These are phyloP conservation scores for Blastocladiella emersonii DNA, from an alignment of 371 early-diverging fungal genomes.

Conservation along the genomic window DNA sequence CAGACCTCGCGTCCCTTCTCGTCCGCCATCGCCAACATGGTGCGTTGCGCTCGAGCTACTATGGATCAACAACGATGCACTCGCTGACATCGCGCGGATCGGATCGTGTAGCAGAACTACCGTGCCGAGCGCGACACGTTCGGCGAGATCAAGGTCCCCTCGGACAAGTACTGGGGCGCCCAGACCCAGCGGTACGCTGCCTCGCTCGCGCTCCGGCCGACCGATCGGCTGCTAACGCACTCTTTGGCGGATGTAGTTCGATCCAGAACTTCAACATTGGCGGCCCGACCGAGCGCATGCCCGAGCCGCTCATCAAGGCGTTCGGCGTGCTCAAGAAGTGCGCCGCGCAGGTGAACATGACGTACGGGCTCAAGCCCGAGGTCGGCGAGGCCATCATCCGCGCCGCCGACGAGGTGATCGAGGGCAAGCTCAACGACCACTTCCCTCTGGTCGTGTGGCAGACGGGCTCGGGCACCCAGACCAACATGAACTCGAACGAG, in stretches of 20 bases:
- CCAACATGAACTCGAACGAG: conserved; percentile 89
- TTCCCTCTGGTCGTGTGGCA: conserved; percentile 95
- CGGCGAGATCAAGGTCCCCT: conserved; percentile 83
- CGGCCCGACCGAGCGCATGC: conserved; percentile 81
- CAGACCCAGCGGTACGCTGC: conserved; percentile 78
- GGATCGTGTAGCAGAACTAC: conserved; percentile 54
- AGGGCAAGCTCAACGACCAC: conserved; percentile 70
- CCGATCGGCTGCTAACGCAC: no score
- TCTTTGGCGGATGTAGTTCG: no score
- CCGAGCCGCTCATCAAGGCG: conserved; percentile 77
- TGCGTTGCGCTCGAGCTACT: no score
- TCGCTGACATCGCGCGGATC: no score
- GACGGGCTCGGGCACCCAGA: conserved; percentile 96
- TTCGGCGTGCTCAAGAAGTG: conserved; percentile 88
- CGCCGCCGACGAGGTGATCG: conserved; percentile 75
- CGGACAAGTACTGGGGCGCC: conserved; percentile 89
- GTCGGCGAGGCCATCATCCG: conserved; percentile 72
- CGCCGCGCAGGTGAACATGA: conserved; percentile 80
- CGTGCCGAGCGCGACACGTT: conserved; percentile 83
- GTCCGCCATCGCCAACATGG: no score
- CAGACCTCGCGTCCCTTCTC: no score
- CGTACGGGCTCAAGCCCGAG: conserved; percentile 58
- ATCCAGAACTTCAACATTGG: conserved; percentile 93
- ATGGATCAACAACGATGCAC: no score
- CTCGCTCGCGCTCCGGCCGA: no score